Evolutionary conservation across 345 rosid genomes (phyloP).

Genomic region (Eucalyptus lansdowneana): DNA sequence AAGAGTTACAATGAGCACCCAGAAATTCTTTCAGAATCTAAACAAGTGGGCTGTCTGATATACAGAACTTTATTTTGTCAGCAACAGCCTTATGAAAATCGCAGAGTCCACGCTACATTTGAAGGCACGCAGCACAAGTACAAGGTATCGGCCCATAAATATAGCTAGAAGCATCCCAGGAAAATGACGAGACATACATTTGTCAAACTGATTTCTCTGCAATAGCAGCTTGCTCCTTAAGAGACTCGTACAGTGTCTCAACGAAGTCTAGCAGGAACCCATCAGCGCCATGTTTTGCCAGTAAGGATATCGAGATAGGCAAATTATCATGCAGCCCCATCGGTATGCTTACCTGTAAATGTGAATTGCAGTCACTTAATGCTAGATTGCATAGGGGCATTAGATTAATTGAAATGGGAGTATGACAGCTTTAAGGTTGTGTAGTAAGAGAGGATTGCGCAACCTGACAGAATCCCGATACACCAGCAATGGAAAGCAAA

Average conservation of each 20-base stretch:
- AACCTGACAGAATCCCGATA: slow-evolving; percentile 93
- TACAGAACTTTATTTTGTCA: not conserved
- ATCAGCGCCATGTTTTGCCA: not conserved
- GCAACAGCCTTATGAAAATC: not conserved
- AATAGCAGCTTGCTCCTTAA: not conserved
- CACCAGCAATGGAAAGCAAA: slow-evolving; percentile 64
- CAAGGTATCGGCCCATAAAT: not conserved
- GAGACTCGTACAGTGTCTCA: not conserved
- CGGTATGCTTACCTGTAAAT: slow-evolving; percentile 34
- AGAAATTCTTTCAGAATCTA: not conserved
- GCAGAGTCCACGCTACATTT: not conserved
- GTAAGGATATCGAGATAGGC: not conserved
- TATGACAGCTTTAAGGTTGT: not conserved
- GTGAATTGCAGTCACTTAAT: not conserved
- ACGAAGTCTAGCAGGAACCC: not conserved
- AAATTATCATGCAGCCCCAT: not conserved
- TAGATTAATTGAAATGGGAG: not conserved
- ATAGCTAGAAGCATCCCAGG: not conserved
- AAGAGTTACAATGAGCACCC: not conserved
- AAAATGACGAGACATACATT: not conserved
- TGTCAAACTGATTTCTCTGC: not conserved
- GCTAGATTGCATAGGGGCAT: not conserved
- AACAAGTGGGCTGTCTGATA: not conserved
- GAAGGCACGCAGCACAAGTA: not conserved
- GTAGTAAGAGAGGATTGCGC: not conserved